phyloP scores from a whole-genome alignment of 169 alveolate species.

The Plasmodium fragile region DNA sequence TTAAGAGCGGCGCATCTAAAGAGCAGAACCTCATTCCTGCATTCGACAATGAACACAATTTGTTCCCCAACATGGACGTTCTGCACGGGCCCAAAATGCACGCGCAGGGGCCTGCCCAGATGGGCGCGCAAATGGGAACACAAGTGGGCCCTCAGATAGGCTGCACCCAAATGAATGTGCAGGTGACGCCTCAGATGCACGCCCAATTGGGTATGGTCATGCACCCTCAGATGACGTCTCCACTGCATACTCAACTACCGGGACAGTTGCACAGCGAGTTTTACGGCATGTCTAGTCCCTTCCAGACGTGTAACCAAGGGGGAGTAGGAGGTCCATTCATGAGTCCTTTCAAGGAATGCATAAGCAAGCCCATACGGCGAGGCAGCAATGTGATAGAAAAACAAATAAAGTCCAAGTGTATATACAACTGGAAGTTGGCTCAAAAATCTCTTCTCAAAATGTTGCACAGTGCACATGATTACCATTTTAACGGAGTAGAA shows the following conservation, averaged over 20 bases:
- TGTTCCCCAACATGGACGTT: slow-evolving; percentile 12
- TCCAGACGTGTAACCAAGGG: background rate
- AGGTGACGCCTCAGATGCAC: background rate
- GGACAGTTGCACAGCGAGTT: background rate
- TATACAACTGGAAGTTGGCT: slow-evolving; percentile 47
- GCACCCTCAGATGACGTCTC: background rate
- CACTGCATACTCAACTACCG: background rate
- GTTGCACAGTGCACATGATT: slow-evolving; percentile 62
- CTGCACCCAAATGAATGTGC: background rate
- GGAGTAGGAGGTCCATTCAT: background rate
- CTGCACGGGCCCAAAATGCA: background rate
- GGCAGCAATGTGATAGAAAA: slow-evolving; percentile 31
- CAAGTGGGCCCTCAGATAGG: background rate
- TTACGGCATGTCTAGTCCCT: background rate
- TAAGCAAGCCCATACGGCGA: slow-evolving; percentile 18
- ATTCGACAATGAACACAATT: slow-evolving; percentile 15
- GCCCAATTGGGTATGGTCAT: background rate
- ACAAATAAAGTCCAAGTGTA: slow-evolving; percentile 38
- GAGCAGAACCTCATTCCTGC: slow-evolving; percentile 27
- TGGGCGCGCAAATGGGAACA: background rate
- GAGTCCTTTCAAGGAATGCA: slow-evolving; percentile 5
- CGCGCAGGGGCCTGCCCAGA: background rate
- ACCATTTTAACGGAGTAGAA: slow-evolving; percentile 76
- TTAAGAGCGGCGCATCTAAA: slow-evolving; percentile 30
- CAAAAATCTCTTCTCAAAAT: slow-evolving; percentile 5